phyloP scores from a whole-genome alignment of 1,284 basidiomycete genomes.

The Cutaneotrichosporon sp. region DNA sequence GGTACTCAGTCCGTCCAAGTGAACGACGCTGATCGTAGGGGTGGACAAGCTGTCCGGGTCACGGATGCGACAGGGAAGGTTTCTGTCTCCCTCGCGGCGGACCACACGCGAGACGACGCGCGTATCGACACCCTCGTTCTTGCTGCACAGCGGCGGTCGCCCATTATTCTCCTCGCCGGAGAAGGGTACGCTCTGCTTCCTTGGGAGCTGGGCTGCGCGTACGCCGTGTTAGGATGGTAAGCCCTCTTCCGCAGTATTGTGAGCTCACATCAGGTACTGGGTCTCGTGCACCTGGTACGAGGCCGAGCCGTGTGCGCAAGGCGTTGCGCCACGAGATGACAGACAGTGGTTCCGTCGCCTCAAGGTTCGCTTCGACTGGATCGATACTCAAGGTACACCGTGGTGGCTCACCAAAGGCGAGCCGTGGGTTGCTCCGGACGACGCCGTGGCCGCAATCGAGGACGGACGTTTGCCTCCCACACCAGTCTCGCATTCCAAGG shows the following conservation, averaged over 20 bases:
- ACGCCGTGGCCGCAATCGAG: neutral
- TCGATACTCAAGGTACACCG: conserved; percentile 40
- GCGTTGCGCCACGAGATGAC: conserved; percentile 18
- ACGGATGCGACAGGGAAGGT: conserved; percentile 11
- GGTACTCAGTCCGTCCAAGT: conserved; percentile 23
- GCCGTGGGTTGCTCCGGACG: conserved; percentile 10
- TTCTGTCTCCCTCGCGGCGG: conserved; percentile 28
- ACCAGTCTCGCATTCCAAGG: neutral
- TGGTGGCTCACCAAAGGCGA: conserved; percentile 36
- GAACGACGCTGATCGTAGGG: conserved; percentile 11
- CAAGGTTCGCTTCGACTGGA: conserved; percentile 51
- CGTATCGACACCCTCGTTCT: conserved; percentile 40
- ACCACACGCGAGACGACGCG: conserved; percentile 37
- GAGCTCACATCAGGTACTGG: conserved; percentile 39
- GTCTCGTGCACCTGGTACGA: conserved; percentile 46
- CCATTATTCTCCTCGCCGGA: conserved; percentile 44
- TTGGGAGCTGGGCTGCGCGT: conserved; percentile 37
- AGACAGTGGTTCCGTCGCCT: conserved; percentile 38
- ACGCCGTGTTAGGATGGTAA: conserved; percentile 47
- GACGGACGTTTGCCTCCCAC: neutral
- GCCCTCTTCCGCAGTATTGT: conserved; percentile 11
- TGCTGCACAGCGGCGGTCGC: conserved; percentile 30
- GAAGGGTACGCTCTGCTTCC: conserved; percentile 42
- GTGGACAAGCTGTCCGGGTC: conserved; percentile 25
- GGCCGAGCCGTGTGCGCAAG: conserved; percentile 32